Percentiles rank a stretch among this genome's conserved stretches.
These are phyloP conservation scores for Simplicillium aogashimaense DNA, from an alignment of 2,329 filamentous ascomycete species.

Conservation along the genomic window DNA sequence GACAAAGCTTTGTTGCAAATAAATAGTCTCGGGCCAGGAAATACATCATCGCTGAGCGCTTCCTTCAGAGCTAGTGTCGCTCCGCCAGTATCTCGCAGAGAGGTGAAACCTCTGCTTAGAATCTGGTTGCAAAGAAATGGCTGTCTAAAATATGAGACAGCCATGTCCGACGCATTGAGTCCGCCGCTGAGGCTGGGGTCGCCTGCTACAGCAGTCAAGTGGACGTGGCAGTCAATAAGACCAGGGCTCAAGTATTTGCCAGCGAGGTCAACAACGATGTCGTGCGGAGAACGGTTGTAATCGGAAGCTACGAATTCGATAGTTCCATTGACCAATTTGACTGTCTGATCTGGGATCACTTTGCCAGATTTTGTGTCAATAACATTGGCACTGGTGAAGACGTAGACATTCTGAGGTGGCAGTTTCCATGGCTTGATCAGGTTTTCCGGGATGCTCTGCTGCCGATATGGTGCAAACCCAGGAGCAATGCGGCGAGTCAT, in stretches of 20 bases:
- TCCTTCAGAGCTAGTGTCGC: conserved; percentile 44
- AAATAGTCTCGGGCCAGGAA: conserved; percentile 45
- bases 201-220: conserved; percentile 19
- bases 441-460: conserved; percentile 6
- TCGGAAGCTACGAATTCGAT: conserved; percentile 16
- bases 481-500: not conserved
- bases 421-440: conserved; percentile 25
- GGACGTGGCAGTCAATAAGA: conserved; percentile 23
- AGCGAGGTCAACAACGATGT: conserved; percentile 12
- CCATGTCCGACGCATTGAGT: conserved; percentile 17
- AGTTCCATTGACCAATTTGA: conserved; percentile 23
- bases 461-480: not conserved
- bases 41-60: conserved; percentile 44
- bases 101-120: conserved; percentile 48
- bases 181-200: conserved; percentile 14
- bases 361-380: conserved; percentile 26
- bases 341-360: conserved; percentile 15
- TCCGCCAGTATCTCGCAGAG: conserved; percentile 47
- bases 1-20: conserved; percentile 42
- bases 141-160: conserved; percentile 31
- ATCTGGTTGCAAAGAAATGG: conserved; percentile 38
- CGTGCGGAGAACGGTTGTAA: not conserved
- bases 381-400: conserved; percentile 32
- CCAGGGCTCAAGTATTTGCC: conserved; percentile 21
- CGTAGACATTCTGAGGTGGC: conserved; percentile 17